These are phyloP conservation scores for Solanum arcanum DNA, from an alignment of 257 asterid species.

Conservation along the genomic window DNA sequence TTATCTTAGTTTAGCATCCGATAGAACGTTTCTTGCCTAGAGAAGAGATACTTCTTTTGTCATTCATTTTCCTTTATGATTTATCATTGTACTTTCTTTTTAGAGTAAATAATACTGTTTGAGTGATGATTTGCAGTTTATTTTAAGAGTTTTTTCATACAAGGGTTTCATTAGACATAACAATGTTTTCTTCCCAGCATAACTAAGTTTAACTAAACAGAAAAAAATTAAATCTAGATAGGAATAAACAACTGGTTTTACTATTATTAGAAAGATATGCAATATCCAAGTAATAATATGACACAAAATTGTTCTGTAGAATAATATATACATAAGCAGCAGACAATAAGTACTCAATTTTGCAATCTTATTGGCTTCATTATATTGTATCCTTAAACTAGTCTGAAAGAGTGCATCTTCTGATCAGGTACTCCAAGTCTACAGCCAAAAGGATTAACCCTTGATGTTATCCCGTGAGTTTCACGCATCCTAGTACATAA, in stretches of 20 bases:
- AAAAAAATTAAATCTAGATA: not conserved
- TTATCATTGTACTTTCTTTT: not conserved
- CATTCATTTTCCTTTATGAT: not conserved
- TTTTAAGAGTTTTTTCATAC: too few relatives aligned
- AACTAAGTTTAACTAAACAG: not conserved
- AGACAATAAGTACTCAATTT: not conserved
- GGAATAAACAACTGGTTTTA: not conserved
- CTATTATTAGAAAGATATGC: not conserved
- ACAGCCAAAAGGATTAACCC: not conserved
- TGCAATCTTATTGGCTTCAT: not conserved
- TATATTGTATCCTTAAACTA: not conserved
- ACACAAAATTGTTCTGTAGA: not conserved
- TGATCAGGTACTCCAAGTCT: not conserved
- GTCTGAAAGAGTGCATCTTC: not conserved
- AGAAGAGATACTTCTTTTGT: not conserved
- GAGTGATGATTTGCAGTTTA: too few relatives aligned
- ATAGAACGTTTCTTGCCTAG: not conserved
- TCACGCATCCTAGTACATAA: not conserved
- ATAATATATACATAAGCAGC: not conserved
- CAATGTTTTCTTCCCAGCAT: not conserved
- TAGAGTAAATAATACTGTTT: not conserved
- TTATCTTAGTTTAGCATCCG: not conserved
- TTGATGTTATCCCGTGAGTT: not conserved
- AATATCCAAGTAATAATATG: not conserved
- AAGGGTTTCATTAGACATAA: not conserved